A percentile compares a stretch with the other conserved stretches of the same genome.
phyloP scores from a whole-genome alignment of 306 rosid species.

The Erythrophleum fordii region DNA sequence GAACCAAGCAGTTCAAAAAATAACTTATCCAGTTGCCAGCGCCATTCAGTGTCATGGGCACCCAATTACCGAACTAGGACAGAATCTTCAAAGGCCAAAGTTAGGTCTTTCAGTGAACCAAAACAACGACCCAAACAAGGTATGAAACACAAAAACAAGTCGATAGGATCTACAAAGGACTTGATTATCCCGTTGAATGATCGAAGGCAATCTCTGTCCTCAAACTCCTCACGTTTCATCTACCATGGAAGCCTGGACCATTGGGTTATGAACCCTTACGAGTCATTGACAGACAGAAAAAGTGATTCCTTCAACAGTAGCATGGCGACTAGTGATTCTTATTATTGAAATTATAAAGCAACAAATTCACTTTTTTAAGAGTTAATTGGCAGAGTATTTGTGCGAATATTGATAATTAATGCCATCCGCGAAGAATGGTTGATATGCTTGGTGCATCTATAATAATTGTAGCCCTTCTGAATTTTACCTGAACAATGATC shows the following conservation, averaged over 20 bases:
- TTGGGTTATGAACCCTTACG: conserved; percentile 57
- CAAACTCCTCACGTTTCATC: conserved; percentile 41
- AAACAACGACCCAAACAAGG: conserved; percentile 66
- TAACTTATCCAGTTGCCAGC: conserved; percentile 43
- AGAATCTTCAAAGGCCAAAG: conserved; percentile 74
- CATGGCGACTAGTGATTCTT: conserved; percentile 37
- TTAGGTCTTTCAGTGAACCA: conserved; percentile 85
- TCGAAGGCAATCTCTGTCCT: conserved; percentile 49
- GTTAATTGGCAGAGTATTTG: neutral
- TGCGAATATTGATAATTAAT: neutral
- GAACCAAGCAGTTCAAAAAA: neutral
- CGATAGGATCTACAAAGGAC: conserved; percentile 37
- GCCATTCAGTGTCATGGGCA: conserved; percentile 37
- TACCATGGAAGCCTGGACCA: conserved; percentile 47
- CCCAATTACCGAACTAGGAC: conserved; percentile 82
- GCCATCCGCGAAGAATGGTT: neutral
- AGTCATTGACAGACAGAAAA: conserved; percentile 45
- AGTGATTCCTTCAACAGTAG: conserved; percentile 39
- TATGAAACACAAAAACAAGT: conserved; percentile 48
- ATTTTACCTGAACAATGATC: neutral
- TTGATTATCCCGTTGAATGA: conserved; percentile 35
- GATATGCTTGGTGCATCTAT: neutral
- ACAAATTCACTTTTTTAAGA: conserved; percentile 4
- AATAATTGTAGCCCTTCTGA: conserved; percentile 18
- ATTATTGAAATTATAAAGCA: conserved; percentile 29